These are phyloP conservation scores for Neurospora crassa DNA, from an alignment of 2,329 filamentous ascomycete species.

Conservation along the genomic window DNA sequence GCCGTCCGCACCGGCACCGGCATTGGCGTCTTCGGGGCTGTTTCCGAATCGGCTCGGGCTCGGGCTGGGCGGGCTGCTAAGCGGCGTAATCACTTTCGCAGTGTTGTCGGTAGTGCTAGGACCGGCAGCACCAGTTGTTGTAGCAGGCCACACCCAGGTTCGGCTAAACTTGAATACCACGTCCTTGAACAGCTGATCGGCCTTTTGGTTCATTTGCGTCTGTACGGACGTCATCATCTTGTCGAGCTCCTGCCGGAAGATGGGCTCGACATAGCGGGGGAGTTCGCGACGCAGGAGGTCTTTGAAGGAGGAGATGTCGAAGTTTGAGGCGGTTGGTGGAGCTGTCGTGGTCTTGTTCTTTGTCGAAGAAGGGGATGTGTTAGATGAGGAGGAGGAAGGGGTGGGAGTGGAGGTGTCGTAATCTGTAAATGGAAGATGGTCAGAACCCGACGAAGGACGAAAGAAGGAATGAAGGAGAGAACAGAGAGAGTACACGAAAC, in stretches of 20 bases:
- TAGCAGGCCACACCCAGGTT: constrained; percentile 14
- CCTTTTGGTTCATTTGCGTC: constrained; percentile 15
- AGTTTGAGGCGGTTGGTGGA: constrained; percentile 6
- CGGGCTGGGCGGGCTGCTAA: neutral
- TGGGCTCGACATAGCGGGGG: constrained; percentile 22
- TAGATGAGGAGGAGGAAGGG: neutral
- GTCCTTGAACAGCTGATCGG: constrained; percentile 17
- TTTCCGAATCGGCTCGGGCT: neutral
- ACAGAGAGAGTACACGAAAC: neutral
- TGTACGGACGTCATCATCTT: constrained; percentile 19
- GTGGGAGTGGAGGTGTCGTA: constrained; percentile 16
- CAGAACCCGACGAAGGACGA: neutral
- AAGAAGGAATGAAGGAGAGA: neutral
- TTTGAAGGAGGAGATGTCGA: constrained; percentile 15
- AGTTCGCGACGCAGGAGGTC: constrained; percentile 24
- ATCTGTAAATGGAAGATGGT: constrained; percentile 15
- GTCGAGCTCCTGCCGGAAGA: constrained; percentile 22
- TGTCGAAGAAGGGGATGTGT: neutral
- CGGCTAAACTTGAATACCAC: constrained; percentile 15
- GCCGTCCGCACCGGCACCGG: neutral
- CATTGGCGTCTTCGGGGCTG: neutral
- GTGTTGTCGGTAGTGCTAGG: neutral
- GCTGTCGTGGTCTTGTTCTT: constrained; percentile 12
- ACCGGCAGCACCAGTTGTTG: neutral
- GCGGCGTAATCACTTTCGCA: neutral